phyloP scores from a whole-genome alignment of 768 basidiomycete species.

The Fistulinella prunicolor region DNA sequence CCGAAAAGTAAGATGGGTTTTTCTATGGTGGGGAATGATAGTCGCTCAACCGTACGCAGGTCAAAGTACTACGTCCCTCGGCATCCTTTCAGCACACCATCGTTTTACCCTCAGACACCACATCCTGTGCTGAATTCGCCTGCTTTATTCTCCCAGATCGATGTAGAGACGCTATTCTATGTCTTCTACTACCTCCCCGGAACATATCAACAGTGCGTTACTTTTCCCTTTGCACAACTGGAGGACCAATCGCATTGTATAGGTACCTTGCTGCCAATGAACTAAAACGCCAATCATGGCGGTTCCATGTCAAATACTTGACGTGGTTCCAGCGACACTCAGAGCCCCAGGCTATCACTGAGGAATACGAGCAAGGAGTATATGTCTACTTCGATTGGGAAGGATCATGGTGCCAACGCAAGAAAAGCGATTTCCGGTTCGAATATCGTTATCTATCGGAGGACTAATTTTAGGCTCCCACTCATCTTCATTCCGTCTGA shows the following conservation, averaged over 20 bases:
- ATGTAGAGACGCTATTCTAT: conserved; percentile 97
- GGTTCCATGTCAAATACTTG: conserved; percentile 98
- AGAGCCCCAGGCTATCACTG: conserved; percentile 97
- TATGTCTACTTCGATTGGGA: conserved; percentile 99
- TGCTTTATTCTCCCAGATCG: conserved; percentile 83
- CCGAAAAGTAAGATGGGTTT: conserved; percentile 77
- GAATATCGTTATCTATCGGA: conserved; percentile 95
- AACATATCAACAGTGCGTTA: conserved; percentile 87
- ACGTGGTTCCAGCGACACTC: conserved; percentile 99
- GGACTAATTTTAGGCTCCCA: conserved; percentile 38
- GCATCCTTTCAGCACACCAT: conserved; percentile 87
- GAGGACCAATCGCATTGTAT: conserved; percentile 2
- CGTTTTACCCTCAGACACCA: conserved; percentile 92
- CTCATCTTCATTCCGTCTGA: conserved; percentile 2
- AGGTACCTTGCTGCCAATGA: conserved; percentile 97
- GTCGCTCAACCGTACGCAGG: conserved; percentile 42
- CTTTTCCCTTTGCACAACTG: neutral
- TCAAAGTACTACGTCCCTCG: conserved; percentile 96
- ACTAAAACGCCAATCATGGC: conserved; percentile 96
- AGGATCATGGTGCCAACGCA: conserved; percentile 96
- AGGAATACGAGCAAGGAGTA: conserved; percentile 98
- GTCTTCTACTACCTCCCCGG: conserved; percentile 98
- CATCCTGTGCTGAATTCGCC: conserved; percentile 78
- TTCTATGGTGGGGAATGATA: neutral
- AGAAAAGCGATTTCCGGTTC: conserved; percentile 97